These are phyloP conservation scores for Drosera capensis DNA, from an alignment of 148 eudicot species.

Conservation along the genomic window DNA sequence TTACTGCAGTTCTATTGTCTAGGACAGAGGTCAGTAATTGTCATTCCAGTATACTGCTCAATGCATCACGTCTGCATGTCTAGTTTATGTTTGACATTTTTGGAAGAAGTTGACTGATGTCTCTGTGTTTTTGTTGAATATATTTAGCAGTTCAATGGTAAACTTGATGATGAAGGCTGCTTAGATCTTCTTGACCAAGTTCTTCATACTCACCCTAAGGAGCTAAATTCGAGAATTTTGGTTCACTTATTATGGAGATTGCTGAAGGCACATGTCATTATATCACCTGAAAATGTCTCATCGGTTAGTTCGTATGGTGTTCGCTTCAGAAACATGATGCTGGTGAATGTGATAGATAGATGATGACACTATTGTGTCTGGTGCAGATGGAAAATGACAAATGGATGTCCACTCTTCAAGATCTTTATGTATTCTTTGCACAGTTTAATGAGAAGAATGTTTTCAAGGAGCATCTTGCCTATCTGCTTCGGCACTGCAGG, in stretches of 20 bases:
- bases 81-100: background rate
- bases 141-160: constrained; percentile 24
- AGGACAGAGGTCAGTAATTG: constrained; percentile 30
- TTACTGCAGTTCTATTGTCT: constrained; percentile 11
- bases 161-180: constrained; percentile 28
- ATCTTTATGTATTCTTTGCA: constrained; percentile 53
- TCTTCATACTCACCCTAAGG: constrained; percentile 15
- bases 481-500: constrained; percentile 33
- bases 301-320: constrained; percentile 26
- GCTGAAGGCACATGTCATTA: constrained; percentile 26
- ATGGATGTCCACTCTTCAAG: constrained; percentile 27
- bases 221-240: constrained; percentile 48
- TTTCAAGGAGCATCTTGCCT: constrained; percentile 45
- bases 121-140: background rate
- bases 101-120: background rate
- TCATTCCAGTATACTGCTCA: too few species aligned
- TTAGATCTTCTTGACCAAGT: constrained; percentile 32
- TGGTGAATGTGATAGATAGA: constrained; percentile 2
- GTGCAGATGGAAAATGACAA: constrained; percentile 40
- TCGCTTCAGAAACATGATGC: background rate
- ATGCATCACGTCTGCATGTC: too few species aligned
- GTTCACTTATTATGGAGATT: constrained; percentile 52
- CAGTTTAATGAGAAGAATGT: constrained; percentile 34
- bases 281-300: constrained; percentile 22
- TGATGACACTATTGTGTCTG: constrained; percentile 2